Percentiles rank a stretch among this genome's conserved stretches.
Evolutionary conservation across 2,329 filamentous ascomycete genomes (phyloP).

Genomic region (Venturia asperata): DNA sequence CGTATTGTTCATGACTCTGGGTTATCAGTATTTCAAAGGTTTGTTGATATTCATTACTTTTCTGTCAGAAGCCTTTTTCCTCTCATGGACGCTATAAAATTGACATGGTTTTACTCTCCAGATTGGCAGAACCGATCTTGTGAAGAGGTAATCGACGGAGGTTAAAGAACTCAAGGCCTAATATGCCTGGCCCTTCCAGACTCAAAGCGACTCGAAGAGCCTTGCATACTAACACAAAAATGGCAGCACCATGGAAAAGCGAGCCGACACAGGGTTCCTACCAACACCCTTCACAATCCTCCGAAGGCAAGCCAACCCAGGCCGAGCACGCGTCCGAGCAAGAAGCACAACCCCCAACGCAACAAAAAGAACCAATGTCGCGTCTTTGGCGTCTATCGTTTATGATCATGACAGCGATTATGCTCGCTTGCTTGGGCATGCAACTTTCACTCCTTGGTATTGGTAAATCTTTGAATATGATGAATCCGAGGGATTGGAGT

Average conservation of each 20-base stretch:
- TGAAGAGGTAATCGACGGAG: no score
- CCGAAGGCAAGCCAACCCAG: background rate
- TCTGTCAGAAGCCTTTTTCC: no score
- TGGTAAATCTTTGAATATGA: conserved; percentile 24
- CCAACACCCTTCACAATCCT: background rate
- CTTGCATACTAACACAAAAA: background rate
- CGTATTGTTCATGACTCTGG: conserved; percentile 20
- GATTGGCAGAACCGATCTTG: no score
- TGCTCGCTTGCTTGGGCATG: conserved; percentile 24
- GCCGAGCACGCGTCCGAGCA: background rate
- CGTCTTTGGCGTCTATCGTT: background rate
- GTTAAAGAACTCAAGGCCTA: no score
- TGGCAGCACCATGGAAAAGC: background rate
- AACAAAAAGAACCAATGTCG: background rate
- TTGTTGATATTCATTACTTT: background rate
- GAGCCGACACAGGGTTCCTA: background rate
- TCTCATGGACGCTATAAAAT: background rate
- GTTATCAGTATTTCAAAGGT: background rate
- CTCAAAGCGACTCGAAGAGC: background rate
- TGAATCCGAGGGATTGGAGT: conserved; percentile 23
- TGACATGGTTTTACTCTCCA: background rate
- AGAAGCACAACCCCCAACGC: background rate
- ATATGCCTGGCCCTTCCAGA: no score
- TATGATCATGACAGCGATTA: conserved; percentile 20
- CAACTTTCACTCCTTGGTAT: conserved; percentile 25